Evolutionary conservation across 306 rosid species (phyloP), one percentile per base, ranked within the genome.

Genomic region (Quercus wislizeni): DNA sequence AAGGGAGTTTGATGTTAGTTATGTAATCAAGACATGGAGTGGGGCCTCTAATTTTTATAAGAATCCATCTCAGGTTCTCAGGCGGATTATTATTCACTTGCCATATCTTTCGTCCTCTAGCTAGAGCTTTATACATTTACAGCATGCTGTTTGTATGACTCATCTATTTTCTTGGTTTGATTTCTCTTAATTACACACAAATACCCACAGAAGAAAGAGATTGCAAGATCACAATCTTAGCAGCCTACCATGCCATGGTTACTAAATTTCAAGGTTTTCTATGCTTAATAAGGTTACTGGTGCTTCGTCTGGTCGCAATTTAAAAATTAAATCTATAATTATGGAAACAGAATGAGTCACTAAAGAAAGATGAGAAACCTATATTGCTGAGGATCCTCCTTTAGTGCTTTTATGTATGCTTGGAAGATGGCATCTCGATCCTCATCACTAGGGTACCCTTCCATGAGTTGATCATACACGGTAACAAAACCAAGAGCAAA

Each of bases 401-500:
- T 88, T 85, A 96, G 76, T 5, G 97, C 98, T 15, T 83, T 84
- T 27, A 93, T 84, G 73, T 96, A 96, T 7, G 97, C 97, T 80
- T 89, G 86, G 92, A 96, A 93, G 88, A 91, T 96, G 77, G 90
- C 96, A 14, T 89, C 90, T 55, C 90, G 90, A 77, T 93, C 99
- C 83, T 93, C 94, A 76, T 93, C 93, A 71, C 93, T 89, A 56
- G 97, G 94, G 87, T 96, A 93, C 57, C 99, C 98, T n/a, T 96
- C 99, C 97, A 96, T 96, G 77, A 96, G 97, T 77, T 93, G 96
- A 81, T 96, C 97, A 72, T 87, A 93, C 18, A 96, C 94, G 41
- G 98, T 96, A 76, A 93, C 97, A 35, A 93, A 96, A 74, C 98
- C 97, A 78, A 96, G 98, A 20, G 97, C 97, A 67, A 96, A 93